These are phyloP conservation scores for Trapa incisa DNA, from an alignment of 345 rosid genomes.

Conservation along the genomic window DNA sequence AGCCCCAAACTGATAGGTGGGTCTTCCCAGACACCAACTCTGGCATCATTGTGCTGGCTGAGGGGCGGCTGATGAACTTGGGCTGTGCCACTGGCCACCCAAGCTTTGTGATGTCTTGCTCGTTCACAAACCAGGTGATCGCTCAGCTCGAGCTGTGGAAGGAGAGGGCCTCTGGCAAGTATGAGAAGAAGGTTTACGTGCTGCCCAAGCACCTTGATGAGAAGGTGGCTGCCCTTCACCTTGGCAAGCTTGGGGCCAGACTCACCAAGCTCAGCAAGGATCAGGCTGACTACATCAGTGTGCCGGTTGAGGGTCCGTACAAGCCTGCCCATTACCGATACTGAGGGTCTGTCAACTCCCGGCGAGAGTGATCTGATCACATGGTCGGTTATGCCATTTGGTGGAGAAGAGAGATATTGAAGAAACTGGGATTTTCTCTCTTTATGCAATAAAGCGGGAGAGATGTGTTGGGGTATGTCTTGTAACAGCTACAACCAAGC, in stretches of 20 bases:
- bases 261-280: background rate
- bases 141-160: background rate
- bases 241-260: too few relatives aligned
- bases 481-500: too few relatives aligned
- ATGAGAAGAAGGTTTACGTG: background rate
- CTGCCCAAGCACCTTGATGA: background rate
- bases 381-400: too few relatives aligned
- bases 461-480: too few relatives aligned
- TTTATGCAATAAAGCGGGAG: too few relatives aligned
- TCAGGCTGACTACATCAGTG: background rate
- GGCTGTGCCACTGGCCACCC: background rate
- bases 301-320: background rate
- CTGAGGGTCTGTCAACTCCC: background rate
- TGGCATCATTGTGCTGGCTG: constrained; percentile 4
- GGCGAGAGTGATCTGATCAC: too few relatives aligned
- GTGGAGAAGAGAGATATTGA: too few relatives aligned
- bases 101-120: constrained; percentile 1
- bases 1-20: background rate
- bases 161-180: background rate
- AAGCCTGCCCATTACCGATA: background rate
- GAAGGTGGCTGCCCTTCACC: too few relatives aligned
- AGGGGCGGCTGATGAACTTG: constrained; percentile 3
- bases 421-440: too few relatives aligned
- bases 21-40: background rate
- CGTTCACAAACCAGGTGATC: constrained; percentile 1